Conservation (phyloP, 331 rosid genomes). For the Ulmus americana region DNA sequence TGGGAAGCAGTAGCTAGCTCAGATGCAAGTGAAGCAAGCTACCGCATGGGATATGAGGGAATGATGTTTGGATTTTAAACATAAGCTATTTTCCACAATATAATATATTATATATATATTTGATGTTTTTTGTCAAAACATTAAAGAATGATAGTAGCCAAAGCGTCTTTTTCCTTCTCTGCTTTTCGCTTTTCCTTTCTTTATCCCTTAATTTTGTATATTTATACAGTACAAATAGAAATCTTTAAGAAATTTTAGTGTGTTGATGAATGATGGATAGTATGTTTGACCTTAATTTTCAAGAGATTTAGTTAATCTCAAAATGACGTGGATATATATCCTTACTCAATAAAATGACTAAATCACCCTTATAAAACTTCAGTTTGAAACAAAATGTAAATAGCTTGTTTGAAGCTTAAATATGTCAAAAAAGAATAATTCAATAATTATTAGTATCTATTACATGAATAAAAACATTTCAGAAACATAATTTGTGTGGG, state of each 20-base stretch:
- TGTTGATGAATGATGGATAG: neutral
- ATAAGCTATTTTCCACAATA: too few species aligned
- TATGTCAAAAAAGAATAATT: too few species aligned
- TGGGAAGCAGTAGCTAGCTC: neutral
- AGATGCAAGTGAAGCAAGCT: neutral
- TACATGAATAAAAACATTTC: too few species aligned
- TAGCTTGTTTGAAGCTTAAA: neutral
- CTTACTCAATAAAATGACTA: neutral
- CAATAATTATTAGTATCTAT: too few species aligned
- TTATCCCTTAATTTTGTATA: neutral
- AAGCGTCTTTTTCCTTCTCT: constrained; percentile 13
- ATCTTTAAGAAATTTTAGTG: neutral
- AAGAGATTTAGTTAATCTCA: neutral
- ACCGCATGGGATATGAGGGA: neutral
- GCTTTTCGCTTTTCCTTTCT: neutral
- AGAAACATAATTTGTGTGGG: too few species aligned
- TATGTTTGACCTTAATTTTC: neutral
- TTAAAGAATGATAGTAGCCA: neutral
- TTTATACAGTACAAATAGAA: neutral
- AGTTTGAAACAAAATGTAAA: neutral
- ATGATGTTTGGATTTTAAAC: neutral
- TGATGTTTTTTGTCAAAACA: neutral
- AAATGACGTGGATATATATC: neutral
- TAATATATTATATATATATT: too few species aligned
- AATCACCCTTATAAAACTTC: neutral